Evolutionary conservation across 208 protist species (phyloP).

Genomic region (Leishmania lainsoni): DNA sequence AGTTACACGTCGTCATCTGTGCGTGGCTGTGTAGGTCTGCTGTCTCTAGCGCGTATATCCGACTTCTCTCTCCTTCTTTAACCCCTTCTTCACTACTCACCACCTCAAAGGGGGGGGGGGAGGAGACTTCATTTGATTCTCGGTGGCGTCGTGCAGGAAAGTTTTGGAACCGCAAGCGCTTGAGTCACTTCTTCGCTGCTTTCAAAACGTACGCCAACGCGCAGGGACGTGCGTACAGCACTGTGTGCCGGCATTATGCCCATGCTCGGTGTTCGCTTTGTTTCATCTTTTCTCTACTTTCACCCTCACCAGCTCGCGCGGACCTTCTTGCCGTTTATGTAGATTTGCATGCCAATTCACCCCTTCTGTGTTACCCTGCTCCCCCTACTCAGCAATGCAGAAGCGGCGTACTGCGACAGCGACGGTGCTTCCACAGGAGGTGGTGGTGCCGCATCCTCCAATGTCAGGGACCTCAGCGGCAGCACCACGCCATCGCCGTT

Average conservation of each 20-base stretch:
- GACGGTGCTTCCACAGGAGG: background rate
- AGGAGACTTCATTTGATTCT: background rate
- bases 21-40: background rate
- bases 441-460: constrained; percentile 5
- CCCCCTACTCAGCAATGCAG: background rate
- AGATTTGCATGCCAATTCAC: background rate
- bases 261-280: background rate
- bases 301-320: background rate
- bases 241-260: background rate
- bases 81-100: background rate
- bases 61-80: background rate
- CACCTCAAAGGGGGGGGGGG: background rate
- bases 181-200: background rate
- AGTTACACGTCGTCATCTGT: background rate
- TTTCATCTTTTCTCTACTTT: background rate
- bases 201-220: background rate
- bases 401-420: background rate
- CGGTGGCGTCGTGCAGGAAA: background rate
- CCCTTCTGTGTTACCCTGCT: background rate
- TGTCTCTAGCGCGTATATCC: background rate
- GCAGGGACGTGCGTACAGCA: background rate
- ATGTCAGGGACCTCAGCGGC: background rate
- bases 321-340: background rate
- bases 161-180: too few species aligned
- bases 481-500: background rate